Percentiles rank a stretch among this genome's conserved stretches.
Evolutionary conservation across 2,329 filamentous ascomycete species (phyloP).

Genomic region (Tolypocladium nubicola): DNA sequence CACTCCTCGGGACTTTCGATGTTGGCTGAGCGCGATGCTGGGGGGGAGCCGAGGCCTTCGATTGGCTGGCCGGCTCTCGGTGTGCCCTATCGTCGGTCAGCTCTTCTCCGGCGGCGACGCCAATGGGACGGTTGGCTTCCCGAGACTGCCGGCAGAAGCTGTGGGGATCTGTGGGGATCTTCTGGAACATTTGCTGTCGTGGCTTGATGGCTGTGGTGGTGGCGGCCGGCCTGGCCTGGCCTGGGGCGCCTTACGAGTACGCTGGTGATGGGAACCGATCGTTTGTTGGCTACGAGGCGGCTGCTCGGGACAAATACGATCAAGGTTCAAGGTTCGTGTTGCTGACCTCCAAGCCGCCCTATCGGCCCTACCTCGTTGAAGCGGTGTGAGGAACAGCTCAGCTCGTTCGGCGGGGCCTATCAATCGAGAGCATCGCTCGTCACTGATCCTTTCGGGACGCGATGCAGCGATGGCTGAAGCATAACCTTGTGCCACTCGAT

Average conservation of each 20-base stretch:
- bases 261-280: neutral
- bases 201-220: neutral
- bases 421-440: neutral
- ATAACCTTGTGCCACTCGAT: neutral
- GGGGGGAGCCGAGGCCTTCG: too few relatives aligned
- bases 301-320: neutral
- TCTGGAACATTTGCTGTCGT: neutral
- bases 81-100: too few relatives aligned
- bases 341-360: neutral
- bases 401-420: neutral
- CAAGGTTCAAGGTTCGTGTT: neutral
- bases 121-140: too few relatives aligned
- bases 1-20: too few relatives aligned
- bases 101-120: too few relatives aligned
- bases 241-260: neutral
- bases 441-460: neutral
- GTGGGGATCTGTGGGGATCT: neutral
- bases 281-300: too few relatives aligned
- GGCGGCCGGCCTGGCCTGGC: neutral
- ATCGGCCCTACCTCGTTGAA: neutral
- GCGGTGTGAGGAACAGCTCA: neutral
- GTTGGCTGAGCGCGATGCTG: too few relatives aligned
- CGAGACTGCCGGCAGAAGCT: too few relatives aligned
- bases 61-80: too few relatives aligned
- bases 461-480: neutral